phyloP scores from a whole-genome alignment of 1,139 yeast species.

The Kurtzmaniella quercitrusa region DNA sequence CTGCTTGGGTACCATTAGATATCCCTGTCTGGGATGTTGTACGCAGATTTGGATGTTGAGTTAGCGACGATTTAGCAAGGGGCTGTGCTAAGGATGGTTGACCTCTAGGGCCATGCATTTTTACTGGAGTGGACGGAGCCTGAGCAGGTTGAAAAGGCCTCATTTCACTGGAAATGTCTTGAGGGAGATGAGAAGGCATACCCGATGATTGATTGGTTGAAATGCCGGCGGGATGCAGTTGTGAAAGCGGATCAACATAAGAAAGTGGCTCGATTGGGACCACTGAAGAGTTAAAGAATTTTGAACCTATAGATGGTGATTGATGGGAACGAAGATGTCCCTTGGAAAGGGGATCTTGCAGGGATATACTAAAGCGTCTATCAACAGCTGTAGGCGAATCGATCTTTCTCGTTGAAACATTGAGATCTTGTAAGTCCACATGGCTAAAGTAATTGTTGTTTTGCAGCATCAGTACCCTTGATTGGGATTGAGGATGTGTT shows the following conservation, averaged over 20 bases:
- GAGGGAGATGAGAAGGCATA: background rate
- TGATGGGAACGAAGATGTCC: background rate
- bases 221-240: background rate
- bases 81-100: too few relatives aligned
- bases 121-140: background rate
- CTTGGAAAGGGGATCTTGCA: background rate
- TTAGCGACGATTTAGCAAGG: too few relatives aligned
- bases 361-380: background rate
- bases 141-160: background rate
- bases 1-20: too few relatives aligned
- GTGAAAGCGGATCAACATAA: background rate
- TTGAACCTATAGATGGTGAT: constrained; percentile 6
- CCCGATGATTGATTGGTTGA: background rate
- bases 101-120: background rate
- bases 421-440: background rate
- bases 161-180: background rate
- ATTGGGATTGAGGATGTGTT: background rate
- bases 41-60: too few relatives aligned
- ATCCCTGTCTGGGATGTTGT: too few relatives aligned
- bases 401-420: background rate
- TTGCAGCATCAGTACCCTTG: background rate
- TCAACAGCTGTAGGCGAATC: background rate
- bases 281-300: constrained; percentile 5
- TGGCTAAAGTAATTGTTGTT: background rate
- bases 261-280: background rate